phyloP scores from a whole-genome alignment of 164 flowering plant species.

The Vitis riparia region DNA sequence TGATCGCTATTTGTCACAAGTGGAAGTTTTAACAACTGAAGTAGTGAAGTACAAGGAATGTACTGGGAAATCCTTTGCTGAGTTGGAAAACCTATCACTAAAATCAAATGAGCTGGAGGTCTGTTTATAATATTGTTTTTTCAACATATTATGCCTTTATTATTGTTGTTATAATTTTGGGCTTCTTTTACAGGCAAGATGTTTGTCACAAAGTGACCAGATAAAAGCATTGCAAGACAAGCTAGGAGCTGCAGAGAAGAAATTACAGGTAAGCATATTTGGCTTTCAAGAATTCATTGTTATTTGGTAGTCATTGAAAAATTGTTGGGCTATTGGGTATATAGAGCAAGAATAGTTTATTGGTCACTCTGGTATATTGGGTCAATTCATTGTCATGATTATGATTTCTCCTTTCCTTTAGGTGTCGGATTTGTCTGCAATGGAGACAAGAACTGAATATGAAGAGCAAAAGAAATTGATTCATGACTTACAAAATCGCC shows the following conservation, averaged over 20 bases:
- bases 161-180: not conserved
- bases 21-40: constrained; percentile 42
- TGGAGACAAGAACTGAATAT: constrained; percentile 54
- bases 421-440: constrained; percentile 58
- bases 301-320: not conserved
- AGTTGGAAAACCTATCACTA: constrained; percentile 33
- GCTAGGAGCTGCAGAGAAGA: constrained; percentile 59
- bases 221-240: constrained; percentile 54
- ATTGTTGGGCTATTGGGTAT: not conserved
- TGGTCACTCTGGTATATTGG: not conserved
- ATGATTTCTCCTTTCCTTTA: constrained; percentile 14
- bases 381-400: not conserved
- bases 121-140: not conserved
- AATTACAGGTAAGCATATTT: constrained; percentile 48
- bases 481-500: constrained; percentile 49
- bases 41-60: constrained; percentile 31
- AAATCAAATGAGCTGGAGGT: constrained; percentile 62
- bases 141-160: not conserved
- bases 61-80: constrained; percentile 30
- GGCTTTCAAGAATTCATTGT: not conserved
- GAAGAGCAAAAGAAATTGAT: constrained; percentile 60
- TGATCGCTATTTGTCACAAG: constrained; percentile 33
- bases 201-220: constrained; percentile 55
- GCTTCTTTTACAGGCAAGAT: constrained; percentile 50
- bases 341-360: not conserved